phyloP scores from a whole-genome alignment of 2,329 filamentous ascomycete genomes.

The Apiospora malaysiana region DNA sequence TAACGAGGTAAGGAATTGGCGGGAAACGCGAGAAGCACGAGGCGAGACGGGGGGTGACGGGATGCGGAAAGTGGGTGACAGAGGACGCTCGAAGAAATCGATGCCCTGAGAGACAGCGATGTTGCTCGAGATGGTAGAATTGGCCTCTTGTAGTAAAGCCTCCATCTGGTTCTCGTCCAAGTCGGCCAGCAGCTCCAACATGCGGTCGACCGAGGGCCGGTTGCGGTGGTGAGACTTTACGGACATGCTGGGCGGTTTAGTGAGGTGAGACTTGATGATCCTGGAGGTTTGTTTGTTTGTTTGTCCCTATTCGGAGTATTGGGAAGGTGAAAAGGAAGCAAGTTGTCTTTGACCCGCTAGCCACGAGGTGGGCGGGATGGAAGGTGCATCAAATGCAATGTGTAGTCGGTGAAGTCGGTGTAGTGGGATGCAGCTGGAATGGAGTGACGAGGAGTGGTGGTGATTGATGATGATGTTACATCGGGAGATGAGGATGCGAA shows the following conservation, averaged over 20 bases:
- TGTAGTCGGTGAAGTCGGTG: neutral
- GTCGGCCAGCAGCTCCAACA: conserved; percentile 36
- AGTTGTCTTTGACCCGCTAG: conserved; percentile 10
- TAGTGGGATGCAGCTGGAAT: neutral
- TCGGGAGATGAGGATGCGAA: conserved; percentile 19
- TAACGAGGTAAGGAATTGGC: conserved; percentile 35
- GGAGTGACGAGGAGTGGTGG: neutral
- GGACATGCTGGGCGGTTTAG: conserved; percentile 25
- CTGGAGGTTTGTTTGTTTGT: conserved; percentile 9
- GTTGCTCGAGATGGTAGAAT: conserved; percentile 35
- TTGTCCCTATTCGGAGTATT: conserved; percentile 7
- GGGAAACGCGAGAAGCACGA: conserved; percentile 22
- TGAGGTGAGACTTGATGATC: conserved; percentile 5
- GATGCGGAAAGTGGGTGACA: neutral
- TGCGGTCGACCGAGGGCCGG: conserved; percentile 37
- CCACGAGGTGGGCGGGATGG: conserved; percentile 17
- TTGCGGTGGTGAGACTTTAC: conserved; percentile 33
- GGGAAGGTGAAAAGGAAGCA: neutral
- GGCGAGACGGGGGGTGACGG: conserved; percentile 25
- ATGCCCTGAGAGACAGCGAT: conserved; percentile 37
- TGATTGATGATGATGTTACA: conserved; percentile 9
- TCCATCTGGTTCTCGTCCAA: conserved; percentile 38
- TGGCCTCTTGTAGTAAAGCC: conserved; percentile 35
- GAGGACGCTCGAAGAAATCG: conserved; percentile 34
- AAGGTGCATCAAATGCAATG: conserved; percentile 15